phyloP scores from a whole-genome alignment of 2,329 filamentous ascomycete species.

The Hirsutella minnesotensis region DNA sequence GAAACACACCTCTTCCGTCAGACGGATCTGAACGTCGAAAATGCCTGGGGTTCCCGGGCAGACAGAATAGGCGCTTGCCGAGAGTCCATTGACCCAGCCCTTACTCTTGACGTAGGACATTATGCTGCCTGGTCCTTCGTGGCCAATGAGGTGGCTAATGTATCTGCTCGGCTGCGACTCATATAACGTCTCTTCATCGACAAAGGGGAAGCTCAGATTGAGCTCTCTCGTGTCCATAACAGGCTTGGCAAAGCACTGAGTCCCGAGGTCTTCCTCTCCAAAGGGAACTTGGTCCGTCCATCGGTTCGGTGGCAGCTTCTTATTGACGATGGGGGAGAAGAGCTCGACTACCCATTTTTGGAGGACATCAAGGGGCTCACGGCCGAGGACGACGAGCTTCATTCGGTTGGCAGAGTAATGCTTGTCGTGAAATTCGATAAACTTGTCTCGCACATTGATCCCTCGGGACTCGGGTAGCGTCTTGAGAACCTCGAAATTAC shows the following conservation, averaged over 20 bases:
- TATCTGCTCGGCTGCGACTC: slow-evolving; percentile 77
- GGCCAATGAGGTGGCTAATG: slow-evolving; percentile 78
- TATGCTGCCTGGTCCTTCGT: slow-evolving; percentile 87
- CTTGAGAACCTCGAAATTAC: slow-evolving; percentile 77
- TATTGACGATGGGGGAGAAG: slow-evolving; percentile 72
- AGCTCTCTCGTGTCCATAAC: slow-evolving; percentile 79
- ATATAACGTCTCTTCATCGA: slow-evolving; percentile 70
- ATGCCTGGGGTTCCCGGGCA: slow-evolving; percentile 68
- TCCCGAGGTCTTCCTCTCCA: slow-evolving; percentile 37
- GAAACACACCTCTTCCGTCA: slow-evolving; percentile 63
- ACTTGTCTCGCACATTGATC: slow-evolving; percentile 78
- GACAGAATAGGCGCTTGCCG: slow-evolving; percentile 62
- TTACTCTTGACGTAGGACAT: slow-evolving; percentile 82
- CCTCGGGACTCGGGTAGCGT: slow-evolving; percentile 67
- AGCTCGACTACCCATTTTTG: slow-evolving; percentile 76
- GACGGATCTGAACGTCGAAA: slow-evolving; percentile 65
- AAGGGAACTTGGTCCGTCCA: slow-evolving; percentile 42
- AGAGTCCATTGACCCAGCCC: slow-evolving; percentile 78
- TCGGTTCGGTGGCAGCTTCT: slow-evolving; percentile 53
- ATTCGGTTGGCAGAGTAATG: slow-evolving; percentile 90
- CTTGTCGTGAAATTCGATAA: slow-evolving; percentile 81
- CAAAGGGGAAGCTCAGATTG: slow-evolving; percentile 71
- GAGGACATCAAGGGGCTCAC: slow-evolving; percentile 69
- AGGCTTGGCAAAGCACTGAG: slow-evolving; percentile 77
- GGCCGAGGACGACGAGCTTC: slow-evolving; percentile 80